Percentiles rank a stretch among this genome's conserved stretches.
Evolutionary conservation across 495 filamentous ascomycete species (phyloP).

Genomic region (Penicillium lagena): DNA sequence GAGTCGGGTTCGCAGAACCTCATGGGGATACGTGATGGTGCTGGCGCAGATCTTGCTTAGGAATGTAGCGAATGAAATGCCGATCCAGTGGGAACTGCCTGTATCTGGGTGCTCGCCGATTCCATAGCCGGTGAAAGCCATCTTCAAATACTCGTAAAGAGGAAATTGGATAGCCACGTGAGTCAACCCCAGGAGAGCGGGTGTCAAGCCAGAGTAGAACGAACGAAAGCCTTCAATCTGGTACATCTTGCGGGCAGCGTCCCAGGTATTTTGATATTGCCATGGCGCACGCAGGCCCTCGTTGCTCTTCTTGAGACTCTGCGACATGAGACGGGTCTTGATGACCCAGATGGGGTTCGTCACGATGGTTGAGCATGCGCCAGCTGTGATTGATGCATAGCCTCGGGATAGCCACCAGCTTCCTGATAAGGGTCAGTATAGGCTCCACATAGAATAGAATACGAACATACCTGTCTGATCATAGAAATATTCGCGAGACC

Average conservation of each 20-base stretch:
- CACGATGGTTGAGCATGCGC: slow-evolving; percentile 83
- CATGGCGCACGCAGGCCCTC: slow-evolving; percentile 65
- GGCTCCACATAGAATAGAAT: neutral
- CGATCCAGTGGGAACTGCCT: slow-evolving; percentile 57
- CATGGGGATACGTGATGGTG: slow-evolving; percentile 93
- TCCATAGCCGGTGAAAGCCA: slow-evolving; percentile 76
- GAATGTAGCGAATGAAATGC: slow-evolving; percentile 83
- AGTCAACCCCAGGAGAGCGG: slow-evolving; percentile 83
- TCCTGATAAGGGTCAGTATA: slow-evolving; percentile 25
- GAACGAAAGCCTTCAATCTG: slow-evolving; percentile 74
- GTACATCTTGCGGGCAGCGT: slow-evolving; percentile 96
- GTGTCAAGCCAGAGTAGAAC: slow-evolving; percentile 93
- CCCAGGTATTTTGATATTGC: slow-evolving; percentile 81
- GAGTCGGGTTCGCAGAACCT: slow-evolving; percentile 83
- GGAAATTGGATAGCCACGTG: slow-evolving; percentile 99
- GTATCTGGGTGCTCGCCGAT: slow-evolving; percentile 65
- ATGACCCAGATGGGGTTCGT: slow-evolving; percentile 99
- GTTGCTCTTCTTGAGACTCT: slow-evolving; percentile 45
- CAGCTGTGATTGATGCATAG: slow-evolving; percentile 80
- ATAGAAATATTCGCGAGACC: slow-evolving; percentile 66
- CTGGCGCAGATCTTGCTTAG: slow-evolving; percentile 92
- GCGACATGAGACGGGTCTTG: slow-evolving; percentile 96
- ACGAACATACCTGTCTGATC: slow-evolving; percentile 51
- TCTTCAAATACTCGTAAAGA: slow-evolving; percentile 89
- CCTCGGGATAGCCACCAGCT: slow-evolving; percentile 57